Conservation (phyloP, 2,329 filamentous ascomycete species). For the Amesomyces nigricolor region DNA sequence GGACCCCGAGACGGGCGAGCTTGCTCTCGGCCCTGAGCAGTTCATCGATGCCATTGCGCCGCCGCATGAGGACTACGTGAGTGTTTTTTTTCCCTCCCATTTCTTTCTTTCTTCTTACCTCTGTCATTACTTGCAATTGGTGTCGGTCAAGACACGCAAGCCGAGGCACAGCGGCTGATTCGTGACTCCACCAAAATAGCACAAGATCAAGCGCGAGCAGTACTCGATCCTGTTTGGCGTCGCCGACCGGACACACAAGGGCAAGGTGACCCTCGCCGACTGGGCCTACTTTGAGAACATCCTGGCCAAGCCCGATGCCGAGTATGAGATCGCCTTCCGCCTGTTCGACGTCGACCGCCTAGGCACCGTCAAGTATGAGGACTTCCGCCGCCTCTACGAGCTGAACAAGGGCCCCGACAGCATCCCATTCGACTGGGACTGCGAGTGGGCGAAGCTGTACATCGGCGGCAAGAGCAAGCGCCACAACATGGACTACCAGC, state of each 20-base stretch:
- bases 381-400: conserved; percentile 80
- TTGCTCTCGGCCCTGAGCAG: conserved; percentile 75
- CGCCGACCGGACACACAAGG: conserved; percentile 71
- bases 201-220: conserved; percentile 96
- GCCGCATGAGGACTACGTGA: conserved; percentile 81
- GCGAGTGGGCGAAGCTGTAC: conserved; percentile 93
- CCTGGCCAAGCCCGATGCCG: conserved; percentile 87
- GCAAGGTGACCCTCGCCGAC: conserved; percentile 72
- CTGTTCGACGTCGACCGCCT: conserved; percentile 84
- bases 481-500: conserved; percentile 87
- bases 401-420: conserved; percentile 78
- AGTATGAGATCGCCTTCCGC: conserved; percentile 98
- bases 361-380: conserved; percentile 82
- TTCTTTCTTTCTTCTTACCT: not conserved
- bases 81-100: conserved; percentile 33
- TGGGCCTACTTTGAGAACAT: conserved; percentile 95
- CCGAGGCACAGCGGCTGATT: conserved; percentile 6
- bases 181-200: conserved; percentile 47
- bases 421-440: conserved; percentile 95
- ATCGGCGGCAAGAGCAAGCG: conserved; percentile 81
- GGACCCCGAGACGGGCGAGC: conserved; percentile 69
- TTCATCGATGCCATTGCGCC: conserved; percentile 91
- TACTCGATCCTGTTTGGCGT: conserved; percentile 91
- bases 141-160: not conserved
- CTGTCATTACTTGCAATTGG: too few species aligned